These are phyloP conservation scores for Pleurotus citrinopileatus DNA, from an alignment of 768 basidiomycete genomes.

Conservation along the genomic window DNA sequence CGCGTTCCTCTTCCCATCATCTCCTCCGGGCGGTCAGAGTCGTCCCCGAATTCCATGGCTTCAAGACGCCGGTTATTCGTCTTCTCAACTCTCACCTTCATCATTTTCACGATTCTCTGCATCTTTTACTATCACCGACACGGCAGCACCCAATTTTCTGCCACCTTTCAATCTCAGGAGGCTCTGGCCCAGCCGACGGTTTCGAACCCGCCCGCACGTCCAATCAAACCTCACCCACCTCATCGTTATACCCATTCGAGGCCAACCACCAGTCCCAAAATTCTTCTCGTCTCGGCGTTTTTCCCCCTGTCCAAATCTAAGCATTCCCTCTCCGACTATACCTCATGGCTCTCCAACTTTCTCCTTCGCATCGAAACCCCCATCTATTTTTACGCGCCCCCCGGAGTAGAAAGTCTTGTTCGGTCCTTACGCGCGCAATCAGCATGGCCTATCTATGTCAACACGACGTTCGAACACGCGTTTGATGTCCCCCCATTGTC, in stretches of 20 bases:
- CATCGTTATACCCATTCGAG: too few relatives aligned
- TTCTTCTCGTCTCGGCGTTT: slow-evolving; percentile 55
- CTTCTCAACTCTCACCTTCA: neutral
- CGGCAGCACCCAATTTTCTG: too few relatives aligned
- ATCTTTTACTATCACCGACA: neutral
- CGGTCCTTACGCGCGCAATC: slow-evolving; percentile 25
- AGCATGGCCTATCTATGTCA: slow-evolving; percentile 33
- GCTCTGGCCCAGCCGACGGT: neutral
- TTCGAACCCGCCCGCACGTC: too few relatives aligned
- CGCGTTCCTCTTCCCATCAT: too few relatives aligned
- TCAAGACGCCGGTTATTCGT: neutral
- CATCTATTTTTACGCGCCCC: slow-evolving; percentile 53
- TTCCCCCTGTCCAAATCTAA: slow-evolving; percentile 51
- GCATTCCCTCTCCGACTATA: slow-evolving; percentile 44
- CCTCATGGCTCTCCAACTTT: slow-evolving; percentile 41
- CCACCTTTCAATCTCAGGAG: neutral
- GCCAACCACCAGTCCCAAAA: slow-evolving; percentile 16
- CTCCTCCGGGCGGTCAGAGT: too few relatives aligned
- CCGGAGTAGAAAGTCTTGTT: slow-evolving; percentile 31
- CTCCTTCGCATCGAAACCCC: slow-evolving; percentile 41
- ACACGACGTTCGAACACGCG: slow-evolving; percentile 42
- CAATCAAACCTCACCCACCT: too few relatives aligned
- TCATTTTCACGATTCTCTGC: neutral
- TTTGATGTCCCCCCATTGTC: slow-evolving; percentile 48
- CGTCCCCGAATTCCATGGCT: too few relatives aligned